Percentiles rank a stretch among this genome's conserved stretches.
Conservation (phyloP, 768 basidiomycete genomes). For the Royoungia palumana region DNA sequence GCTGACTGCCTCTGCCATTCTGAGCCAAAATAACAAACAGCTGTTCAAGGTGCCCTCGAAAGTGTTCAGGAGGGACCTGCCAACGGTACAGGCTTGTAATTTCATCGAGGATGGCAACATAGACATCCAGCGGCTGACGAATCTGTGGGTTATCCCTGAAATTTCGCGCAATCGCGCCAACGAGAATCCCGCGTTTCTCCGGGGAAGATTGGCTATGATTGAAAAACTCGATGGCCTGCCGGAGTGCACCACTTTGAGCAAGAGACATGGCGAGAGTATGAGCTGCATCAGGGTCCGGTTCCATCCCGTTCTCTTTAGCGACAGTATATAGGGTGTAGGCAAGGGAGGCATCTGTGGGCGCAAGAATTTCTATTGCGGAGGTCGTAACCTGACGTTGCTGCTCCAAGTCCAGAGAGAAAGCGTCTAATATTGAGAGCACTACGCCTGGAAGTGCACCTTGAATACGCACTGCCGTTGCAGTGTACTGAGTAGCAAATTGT, state of each 20-base stretch:
- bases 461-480: conserved; percentile 27
- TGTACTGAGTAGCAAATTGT: conserved; percentile 21
- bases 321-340: conserved; percentile 36
- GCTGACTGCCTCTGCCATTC: conserved; percentile 35
- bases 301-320: conserved; percentile 21
- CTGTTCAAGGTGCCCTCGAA: conserved; percentile 43
- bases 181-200: conserved; percentile 34
- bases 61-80: conserved; percentile 36
- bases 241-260: conserved; percentile 24
- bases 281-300: conserved; percentile 21
- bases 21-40: conserved; percentile 40
- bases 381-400: conserved; percentile 30
- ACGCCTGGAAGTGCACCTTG: conserved; percentile 25
- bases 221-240: conserved; percentile 36
- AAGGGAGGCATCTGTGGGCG: conserved; percentile 27
- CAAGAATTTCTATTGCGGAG: conserved; percentile 16
- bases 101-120: conserved; percentile 33
- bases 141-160: conserved; percentile 35
- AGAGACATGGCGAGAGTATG: conserved; percentile 32
- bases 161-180: conserved; percentile 37
- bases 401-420: conserved; percentile 18
- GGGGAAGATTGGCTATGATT: conserved; percentile 27
- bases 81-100: conserved; percentile 37
- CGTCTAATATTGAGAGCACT: conserved; percentile 31
- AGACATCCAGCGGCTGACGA: conserved; percentile 29